A percentile compares a stretch with the other conserved stretches of the same genome.
phyloP scores from a whole-genome alignment of 192 early-diverging fungal species.

The Cetraspora pellucida region DNA sequence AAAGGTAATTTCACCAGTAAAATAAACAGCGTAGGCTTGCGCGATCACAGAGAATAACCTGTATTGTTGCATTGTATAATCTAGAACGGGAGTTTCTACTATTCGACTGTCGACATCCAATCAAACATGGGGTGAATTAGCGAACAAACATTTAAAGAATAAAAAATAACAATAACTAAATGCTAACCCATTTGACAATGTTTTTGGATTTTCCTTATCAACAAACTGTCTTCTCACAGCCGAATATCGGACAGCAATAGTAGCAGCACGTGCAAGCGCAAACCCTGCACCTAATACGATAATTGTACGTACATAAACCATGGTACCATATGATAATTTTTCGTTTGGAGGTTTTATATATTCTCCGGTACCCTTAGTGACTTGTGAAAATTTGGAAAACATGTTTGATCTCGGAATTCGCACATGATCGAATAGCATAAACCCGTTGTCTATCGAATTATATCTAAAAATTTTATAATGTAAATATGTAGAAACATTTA shows the following conservation, averaged over 20 bases:
- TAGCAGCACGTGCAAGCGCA: constrained; percentile 68
- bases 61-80: constrained; percentile 80
- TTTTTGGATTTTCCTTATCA: constrained; percentile 55
- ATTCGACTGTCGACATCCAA: constrained; percentile 22
- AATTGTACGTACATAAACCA: constrained; percentile 80
- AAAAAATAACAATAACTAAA: not conserved
- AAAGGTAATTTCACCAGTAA: constrained; percentile 66
- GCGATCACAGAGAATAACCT: constrained; percentile 73
- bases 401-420: constrained; percentile 79
- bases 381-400: constrained; percentile 72
- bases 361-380: constrained; percentile 66
- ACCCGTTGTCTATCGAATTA: constrained; percentile 86
- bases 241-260: constrained; percentile 73
- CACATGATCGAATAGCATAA: constrained; percentile 78
- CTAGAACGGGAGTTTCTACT: constrained; percentile 71
- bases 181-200: constrained; percentile 34
- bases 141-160: not conserved
- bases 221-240: constrained; percentile 74
- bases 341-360: constrained; percentile 75
- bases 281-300: constrained; percentile 66
- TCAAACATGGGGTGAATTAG: not conserved
- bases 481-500: too few species aligned
- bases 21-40: constrained; percentile 73
- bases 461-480: constrained; percentile 44
- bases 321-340: constrained; percentile 84